Evolutionary conservation across 2,329 filamentous ascomycete species (phyloP), one percentile per base, ranked within the genome.

Genomic region (Calonectria crousiana): DNA sequence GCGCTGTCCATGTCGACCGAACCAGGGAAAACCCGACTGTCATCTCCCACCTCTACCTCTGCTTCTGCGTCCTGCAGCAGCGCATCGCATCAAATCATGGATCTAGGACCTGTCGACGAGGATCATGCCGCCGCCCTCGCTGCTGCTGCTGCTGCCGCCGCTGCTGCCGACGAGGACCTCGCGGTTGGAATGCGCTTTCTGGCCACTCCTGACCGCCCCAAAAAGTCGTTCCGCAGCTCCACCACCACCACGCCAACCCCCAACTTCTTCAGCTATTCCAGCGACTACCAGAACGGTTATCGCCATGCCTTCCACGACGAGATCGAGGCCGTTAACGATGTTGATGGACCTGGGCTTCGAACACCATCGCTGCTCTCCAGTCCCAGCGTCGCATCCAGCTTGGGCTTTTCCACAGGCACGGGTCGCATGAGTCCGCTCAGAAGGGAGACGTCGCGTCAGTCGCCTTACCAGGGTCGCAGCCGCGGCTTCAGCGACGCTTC

Each of bases 341-440:
- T 75, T 47, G 79, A 81, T 66, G 56, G 75, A 51, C 72, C 74
- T 20, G 78, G 78, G 26, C 56, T 81, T 34, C 75, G 79, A 16
- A 80, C 82, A 13, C 83, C 83, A 38, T 81, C 82, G 44, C 78
- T 81, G 26, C 77, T 82, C 14, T 82, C 83, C 44, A 84, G 81
- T 66, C 82, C 83, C 47, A 84, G 83, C 78, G 79, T 81, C 53
- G 82, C 81, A 26, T 84, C 83, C 23, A 84, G 83, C 74, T 74
- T 84, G 30, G 79, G 77, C 30, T 81, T 81, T 68, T 83, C 83
- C 66, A 80, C 78, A 36, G 56, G 56, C 56, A 80, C 78, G 47
- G 78, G 81, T 65, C 78, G 79, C 44, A 72, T 83, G 72, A 84
- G 82, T 73, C 83, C 83, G 16, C 77, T 84, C 41, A 79, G 80